Evolutionary conservation across 2,329 filamentous ascomycete species (phyloP).

Genomic region (Colletotrichum orchidophilum): DNA sequence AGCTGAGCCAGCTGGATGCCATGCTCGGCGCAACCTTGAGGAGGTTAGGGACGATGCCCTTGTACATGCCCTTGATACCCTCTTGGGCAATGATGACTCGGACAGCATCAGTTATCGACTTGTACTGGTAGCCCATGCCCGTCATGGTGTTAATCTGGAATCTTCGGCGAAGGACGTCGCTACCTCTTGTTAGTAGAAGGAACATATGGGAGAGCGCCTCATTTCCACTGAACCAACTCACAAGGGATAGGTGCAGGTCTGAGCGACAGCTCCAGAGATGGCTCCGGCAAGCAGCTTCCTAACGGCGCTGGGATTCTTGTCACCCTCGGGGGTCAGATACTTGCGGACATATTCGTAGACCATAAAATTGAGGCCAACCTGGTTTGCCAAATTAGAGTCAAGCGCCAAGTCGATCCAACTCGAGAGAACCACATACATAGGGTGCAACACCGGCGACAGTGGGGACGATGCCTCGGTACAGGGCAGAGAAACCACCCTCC

Average conservation of each 20-base stretch:
- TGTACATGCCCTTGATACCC: conserved; percentile 88
- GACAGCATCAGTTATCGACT: conserved; percentile 84
- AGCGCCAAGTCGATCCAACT: neutral
- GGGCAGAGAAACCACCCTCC: conserved; percentile 83
- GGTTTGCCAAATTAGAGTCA: conserved; percentile 33
- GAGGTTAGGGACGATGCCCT: conserved; percentile 93
- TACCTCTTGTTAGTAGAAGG: conserved; percentile 47
- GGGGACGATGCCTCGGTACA: conserved; percentile 95
- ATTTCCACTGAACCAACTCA: conserved; percentile 60
- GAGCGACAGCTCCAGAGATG: conserved; percentile 93
- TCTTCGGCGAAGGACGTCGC: conserved; percentile 88
- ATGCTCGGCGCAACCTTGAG: conserved; percentile 98
- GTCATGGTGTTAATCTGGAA: conserved; percentile 99
- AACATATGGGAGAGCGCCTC: conserved; percentile 27
- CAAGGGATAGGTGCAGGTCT: conserved; percentile 99
- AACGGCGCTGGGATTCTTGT: conserved; percentile 80
- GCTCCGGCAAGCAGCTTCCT: conserved; percentile 91
- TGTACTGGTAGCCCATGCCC: conserved; percentile 97
- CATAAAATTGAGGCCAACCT: conserved; percentile 98
- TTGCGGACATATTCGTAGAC: conserved; percentile 90
- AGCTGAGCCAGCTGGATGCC: conserved; percentile 98
- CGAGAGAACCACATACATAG: conserved; percentile 68
- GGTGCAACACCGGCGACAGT: conserved; percentile 96
- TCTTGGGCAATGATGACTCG: conserved; percentile 84
- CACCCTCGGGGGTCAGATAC: conserved; percentile 86